These are phyloP conservation scores for Arabidopsis lyrata DNA, from an alignment of 441 rosid species.

Conservation along the genomic window DNA sequence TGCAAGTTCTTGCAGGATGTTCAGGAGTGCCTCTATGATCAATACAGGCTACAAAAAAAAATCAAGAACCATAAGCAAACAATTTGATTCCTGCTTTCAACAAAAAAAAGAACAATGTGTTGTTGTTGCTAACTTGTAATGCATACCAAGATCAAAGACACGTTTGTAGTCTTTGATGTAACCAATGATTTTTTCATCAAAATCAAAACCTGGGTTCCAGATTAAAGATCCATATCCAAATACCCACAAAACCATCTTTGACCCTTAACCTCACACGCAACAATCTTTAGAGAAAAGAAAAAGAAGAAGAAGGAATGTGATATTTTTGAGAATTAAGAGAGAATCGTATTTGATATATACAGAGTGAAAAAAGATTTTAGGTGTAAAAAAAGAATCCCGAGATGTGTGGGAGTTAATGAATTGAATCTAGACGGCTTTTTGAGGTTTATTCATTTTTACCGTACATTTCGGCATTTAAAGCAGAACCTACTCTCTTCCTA, in stretches of 20 bases:
- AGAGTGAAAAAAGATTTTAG: background rate
- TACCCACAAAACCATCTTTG: slow-evolving; percentile 85
- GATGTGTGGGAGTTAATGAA: background rate
- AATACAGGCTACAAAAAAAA: slow-evolving; percentile 66
- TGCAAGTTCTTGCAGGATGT: slow-evolving; percentile 93
- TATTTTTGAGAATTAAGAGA: background rate
- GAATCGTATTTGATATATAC: background rate
- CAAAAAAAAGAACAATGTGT: background rate
- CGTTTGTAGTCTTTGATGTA: slow-evolving; percentile 82
- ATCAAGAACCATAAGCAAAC: background rate
- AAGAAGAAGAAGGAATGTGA: background rate
- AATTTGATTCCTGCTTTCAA: background rate
- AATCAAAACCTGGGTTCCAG: slow-evolving; percentile 97
- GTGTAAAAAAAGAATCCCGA: background rate
- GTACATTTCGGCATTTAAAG: background rate
- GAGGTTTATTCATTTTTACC: background rate
- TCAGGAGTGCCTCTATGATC: slow-evolving; percentile 97
- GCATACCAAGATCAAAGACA: slow-evolving; percentile 91
- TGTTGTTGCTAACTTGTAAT: background rate
- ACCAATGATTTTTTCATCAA: slow-evolving; percentile 79
- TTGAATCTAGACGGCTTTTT: background rate
- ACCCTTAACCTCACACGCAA: background rate
- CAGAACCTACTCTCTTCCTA: too few species aligned
- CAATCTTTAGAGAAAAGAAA: background rate
- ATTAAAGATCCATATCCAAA: slow-evolving; percentile 95